Percentiles rank a stretch among this genome's conserved stretches.
Conservation (phyloP, 108 stramenopile genomes). For the Aurantiochytrium sp. region DNA sequence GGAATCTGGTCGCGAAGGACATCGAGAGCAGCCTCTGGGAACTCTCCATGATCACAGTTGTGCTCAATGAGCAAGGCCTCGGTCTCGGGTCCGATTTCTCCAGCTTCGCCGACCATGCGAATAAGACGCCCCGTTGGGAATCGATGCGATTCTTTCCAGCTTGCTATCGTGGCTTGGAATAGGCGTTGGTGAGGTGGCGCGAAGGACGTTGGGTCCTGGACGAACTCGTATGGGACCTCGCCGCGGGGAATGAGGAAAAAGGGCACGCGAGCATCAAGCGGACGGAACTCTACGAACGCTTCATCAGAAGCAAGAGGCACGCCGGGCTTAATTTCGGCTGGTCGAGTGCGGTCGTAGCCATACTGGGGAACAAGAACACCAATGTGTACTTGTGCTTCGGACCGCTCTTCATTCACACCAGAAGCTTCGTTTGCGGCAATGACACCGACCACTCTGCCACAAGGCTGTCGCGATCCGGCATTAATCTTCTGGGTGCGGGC, state of each 20-base stretch:
- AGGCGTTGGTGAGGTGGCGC: slow-evolving; percentile 36
- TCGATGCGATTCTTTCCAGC: slow-evolving; percentile 49
- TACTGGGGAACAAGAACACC: neutral
- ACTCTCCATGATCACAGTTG: slow-evolving; percentile 81
- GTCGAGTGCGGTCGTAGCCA: neutral
- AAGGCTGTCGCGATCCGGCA: neutral
- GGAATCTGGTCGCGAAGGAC: slow-evolving; percentile 65
- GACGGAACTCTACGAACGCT: neutral
- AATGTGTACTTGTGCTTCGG: neutral
- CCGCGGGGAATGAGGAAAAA: slow-evolving; percentile 29
- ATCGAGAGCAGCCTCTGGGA: slow-evolving; percentile 56
- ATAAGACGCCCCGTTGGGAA: slow-evolving; percentile 71
- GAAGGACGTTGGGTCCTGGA: slow-evolving; percentile 58
- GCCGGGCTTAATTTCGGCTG: neutral
- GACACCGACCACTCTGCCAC: slow-evolving; percentile 4
- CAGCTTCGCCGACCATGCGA: slow-evolving; percentile 55
- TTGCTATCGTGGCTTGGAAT: neutral
- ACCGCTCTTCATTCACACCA: neutral
- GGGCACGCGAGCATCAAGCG: slow-evolving; percentile 18
- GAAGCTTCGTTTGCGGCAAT: neutral
- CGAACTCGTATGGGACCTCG: slow-evolving; percentile 18
- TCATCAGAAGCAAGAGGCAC: neutral
- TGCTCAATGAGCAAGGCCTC: slow-evolving; percentile 67
- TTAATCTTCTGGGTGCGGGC: neutral
- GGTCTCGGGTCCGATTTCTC: slow-evolving; percentile 78